Evolutionary conservation across 2,329 filamentous ascomycete genomes (phyloP), one percentile per base, ranked within the genome.

Genomic region (Aspergillus neoniger): DNA sequence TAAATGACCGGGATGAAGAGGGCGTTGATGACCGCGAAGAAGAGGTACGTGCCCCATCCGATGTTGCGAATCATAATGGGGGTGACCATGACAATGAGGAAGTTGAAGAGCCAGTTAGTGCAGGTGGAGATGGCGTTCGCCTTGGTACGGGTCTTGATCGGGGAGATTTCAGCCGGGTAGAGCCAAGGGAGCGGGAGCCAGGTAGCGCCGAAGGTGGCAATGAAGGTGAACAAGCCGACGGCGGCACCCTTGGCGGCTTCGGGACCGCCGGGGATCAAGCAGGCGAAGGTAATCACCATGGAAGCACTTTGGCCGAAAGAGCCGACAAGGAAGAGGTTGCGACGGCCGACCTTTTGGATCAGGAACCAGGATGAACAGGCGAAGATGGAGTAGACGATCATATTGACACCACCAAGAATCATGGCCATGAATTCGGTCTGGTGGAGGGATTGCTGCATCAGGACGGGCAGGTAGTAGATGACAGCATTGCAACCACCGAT

Each of bases 171-270:
- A 52, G 81, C 78, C 0, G 80, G 74, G 61, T 75, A 73, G 55
- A 73, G 62, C 86, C 85, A 89, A 2, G 86, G 86, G 23, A 87
- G 79, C 9, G 86, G 85, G 5, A 88, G 71, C 80, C 83, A 86
- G 0, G 85, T 88, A 0, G 86, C 86, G 12, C 86, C 87, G 63
- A 89, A 89, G 63, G 86, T 87, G 6, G 82, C 82, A 63, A 89
- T 89, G 73, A 88, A 90, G 4, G 85, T 82, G 75, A 90, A 90
- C 30, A 90, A 75, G 59, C 86, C 87, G 1, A 88, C 85, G 7
- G 79, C 67, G 17, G 74, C 74, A 60, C 74, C 74, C 63, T 74
- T 74, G 19, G 74, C 61, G n/a, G 67, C 69, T 15, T 59, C 19
- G 8, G 49, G 30, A 19, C 30, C 70, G 1, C 59, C 55, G 2